Percentiles rank a stretch among this genome's conserved stretches.
Evolutionary conservation across 2,329 filamentous ascomycete genomes (phyloP).

Genomic region (Erysiphe neolycopersici): DNA sequence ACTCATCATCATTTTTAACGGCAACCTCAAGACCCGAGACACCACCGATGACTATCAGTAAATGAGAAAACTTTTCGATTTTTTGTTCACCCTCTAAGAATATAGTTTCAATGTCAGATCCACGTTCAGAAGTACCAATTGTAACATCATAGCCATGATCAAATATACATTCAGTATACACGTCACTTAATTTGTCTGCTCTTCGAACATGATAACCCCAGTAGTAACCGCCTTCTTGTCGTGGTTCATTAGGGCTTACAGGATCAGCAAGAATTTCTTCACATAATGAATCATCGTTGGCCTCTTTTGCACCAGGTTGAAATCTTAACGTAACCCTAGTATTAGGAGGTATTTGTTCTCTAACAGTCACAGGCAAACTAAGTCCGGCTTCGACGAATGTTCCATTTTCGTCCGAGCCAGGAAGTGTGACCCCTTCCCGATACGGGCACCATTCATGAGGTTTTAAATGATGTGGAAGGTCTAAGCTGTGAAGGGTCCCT

Average conservation of each 20-base stretch:
- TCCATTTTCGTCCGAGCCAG: slow-evolving; percentile 17
- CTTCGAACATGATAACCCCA: slow-evolving; percentile 58
- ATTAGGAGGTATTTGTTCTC: slow-evolving; percentile 30
- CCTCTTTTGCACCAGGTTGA: slow-evolving; percentile 18
- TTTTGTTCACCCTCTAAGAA: slow-evolving; percentile 9
- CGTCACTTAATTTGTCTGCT: slow-evolving; percentile 35
- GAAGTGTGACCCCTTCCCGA: slow-evolving; percentile 46
- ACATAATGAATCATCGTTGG: slow-evolving; percentile 7
- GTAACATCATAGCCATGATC: slow-evolving; percentile 59
- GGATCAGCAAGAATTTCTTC: slow-evolving; percentile 22
- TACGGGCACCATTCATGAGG: slow-evolving; percentile 54
- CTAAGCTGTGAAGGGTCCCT: slow-evolving; percentile 47
- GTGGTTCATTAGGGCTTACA: slow-evolving; percentile 39
- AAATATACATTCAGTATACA: slow-evolving; percentile 53
- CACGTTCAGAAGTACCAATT: slow-evolving; percentile 63
- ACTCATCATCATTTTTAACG: slow-evolving; percentile 30
- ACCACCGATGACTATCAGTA: slow-evolving; percentile 58
- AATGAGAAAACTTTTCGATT: slow-evolving; percentile 31
- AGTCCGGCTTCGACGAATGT: slow-evolving; percentile 32
- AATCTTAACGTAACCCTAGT: slow-evolving; percentile 52
- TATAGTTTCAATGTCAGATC: slow-evolving; percentile 16
- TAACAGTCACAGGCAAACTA: slow-evolving; percentile 21
- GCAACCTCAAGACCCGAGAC: slow-evolving; percentile 57
- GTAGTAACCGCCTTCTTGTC: slow-evolving; percentile 56
- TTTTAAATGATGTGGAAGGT: slow-evolving; percentile 64